A percentile compares a stretch with the other conserved stretches of the same genome.
phyloP scores from a whole-genome alignment of 176 grass and related monocot genomes.

The Avena insularis region DNA sequence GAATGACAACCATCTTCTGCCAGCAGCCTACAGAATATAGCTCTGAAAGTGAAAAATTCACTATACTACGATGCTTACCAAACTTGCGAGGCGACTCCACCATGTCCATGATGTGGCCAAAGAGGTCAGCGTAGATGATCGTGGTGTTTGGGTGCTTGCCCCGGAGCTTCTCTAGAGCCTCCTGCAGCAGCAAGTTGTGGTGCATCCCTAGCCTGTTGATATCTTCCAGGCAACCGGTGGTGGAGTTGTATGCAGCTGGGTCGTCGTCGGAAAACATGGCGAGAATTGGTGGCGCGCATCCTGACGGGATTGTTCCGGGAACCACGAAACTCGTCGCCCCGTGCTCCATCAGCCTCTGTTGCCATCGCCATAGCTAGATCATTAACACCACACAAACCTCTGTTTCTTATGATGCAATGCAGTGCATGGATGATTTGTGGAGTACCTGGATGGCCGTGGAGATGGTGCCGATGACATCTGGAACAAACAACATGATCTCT shows the following conservation, averaged over 20 bases:
- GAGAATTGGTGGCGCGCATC: conserved; percentile 48
- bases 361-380: neutral
- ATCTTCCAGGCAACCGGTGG: conserved; percentile 55
- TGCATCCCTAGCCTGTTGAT: conserved; percentile 44
- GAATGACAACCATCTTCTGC: neutral
- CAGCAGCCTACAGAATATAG: neutral
- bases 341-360: conserved; percentile 46
- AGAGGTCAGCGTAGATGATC: conserved; percentile 62
- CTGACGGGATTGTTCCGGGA: conserved; percentile 26
- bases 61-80: conserved; percentile 34
- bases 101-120: conserved; percentile 52
- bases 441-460: conserved; percentile 58
- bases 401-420: neutral
- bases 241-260: conserved; percentile 41
- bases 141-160: conserved; percentile 40
- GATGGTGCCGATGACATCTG: conserved; percentile 38
- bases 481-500: conserved; percentile 38
- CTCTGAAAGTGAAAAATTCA: neutral
- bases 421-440: neutral
- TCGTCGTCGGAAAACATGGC: neutral
- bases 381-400: neutral
- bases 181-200: conserved; percentile 57
- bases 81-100: conserved; percentile 46
- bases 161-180: conserved; percentile 36
- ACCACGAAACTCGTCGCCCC: conserved; percentile 31